Evolutionary conservation across 2,329 filamentous ascomycete genomes (phyloP).

Genomic region (Amphichorda felina): DNA sequence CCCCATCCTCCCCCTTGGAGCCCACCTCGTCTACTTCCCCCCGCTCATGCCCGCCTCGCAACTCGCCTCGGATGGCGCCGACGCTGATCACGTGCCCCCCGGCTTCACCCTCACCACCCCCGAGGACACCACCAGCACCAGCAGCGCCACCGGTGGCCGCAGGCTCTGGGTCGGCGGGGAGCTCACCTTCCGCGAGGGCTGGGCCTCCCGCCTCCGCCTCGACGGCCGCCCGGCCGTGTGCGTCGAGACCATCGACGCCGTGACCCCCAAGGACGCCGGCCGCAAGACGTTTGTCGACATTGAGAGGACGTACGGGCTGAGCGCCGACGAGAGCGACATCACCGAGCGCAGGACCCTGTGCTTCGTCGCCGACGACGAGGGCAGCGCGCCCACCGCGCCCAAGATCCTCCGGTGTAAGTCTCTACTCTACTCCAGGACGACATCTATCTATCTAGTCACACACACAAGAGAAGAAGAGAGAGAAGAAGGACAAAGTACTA

Average conservation of each 20-base stretch:
- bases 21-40: constrained; percentile 85
- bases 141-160: neutral
- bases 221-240: constrained; percentile 29
- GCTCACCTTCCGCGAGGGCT: constrained; percentile 37
- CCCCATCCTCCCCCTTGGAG: constrained; percentile 45
- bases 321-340: constrained; percentile 16
- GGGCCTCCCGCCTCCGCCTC: constrained; percentile 18
- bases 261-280: constrained; percentile 20
- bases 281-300: constrained; percentile 42
- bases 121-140: too few relatives aligned
- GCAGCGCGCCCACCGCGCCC: constrained; percentile 4
- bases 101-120: constrained; percentile 36
- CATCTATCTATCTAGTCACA: neutral
- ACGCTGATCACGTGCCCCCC: constrained; percentile 60
- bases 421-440: neutral
- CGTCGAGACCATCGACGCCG: constrained; percentile 30
- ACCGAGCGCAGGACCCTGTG: constrained; percentile 38
- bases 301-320: constrained; percentile 28
- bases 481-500: neutral
- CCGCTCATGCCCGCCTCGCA: constrained; percentile 46
- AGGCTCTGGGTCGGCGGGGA: constrained; percentile 85
- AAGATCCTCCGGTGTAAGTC: constrained; percentile 16
- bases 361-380: constrained; percentile 28
- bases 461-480: neutral
- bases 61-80: constrained; percentile 75